These are phyloP conservation scores for Kickxella alabastrina DNA, from an alignment of 192 early-diverging fungal species.

Conservation along the genomic window DNA sequence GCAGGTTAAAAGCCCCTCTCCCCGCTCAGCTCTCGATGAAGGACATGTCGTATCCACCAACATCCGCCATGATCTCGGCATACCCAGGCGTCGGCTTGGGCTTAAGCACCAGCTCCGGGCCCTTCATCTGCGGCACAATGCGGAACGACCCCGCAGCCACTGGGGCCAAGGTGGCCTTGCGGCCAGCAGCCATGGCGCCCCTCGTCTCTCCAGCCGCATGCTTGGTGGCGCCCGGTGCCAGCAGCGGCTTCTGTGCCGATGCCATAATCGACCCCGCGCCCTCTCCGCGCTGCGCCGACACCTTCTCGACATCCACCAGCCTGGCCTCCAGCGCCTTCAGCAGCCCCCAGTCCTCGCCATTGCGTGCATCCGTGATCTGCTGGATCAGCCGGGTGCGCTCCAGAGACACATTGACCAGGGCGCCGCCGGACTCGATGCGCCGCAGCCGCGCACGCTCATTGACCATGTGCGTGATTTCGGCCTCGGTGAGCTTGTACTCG, in stretches of 20 bases:
- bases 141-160: slow-evolving; percentile 14
- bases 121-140: slow-evolving; percentile 18
- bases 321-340: slow-evolving; percentile 42
- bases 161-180: slow-evolving; percentile 5
- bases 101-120: slow-evolving; percentile 27
- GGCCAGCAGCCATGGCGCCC: slow-evolving; percentile 5
- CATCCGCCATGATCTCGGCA: slow-evolving; percentile 33
- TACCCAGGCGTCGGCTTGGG: slow-evolving; percentile 40
- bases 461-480: slow-evolving; percentile 65
- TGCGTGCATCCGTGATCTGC: slow-evolving; percentile 50
- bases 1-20: too few species aligned
- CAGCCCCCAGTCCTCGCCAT: slow-evolving; percentile 50
- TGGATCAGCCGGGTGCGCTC: slow-evolving; percentile 54
- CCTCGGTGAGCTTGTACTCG: slow-evolving; percentile 57
- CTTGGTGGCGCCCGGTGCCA: slow-evolving; percentile 28
- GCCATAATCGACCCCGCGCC: background rate
- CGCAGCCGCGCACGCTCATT: slow-evolving; percentile 53
- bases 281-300: slow-evolving; percentile 8
- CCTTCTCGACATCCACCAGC: slow-evolving; percentile 28
- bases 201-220: background rate
- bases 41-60: slow-evolving; percentile 47
- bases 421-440: slow-evolving; percentile 20
- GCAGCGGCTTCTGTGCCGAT: slow-evolving; percentile 14
- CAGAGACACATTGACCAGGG: slow-evolving; percentile 30
- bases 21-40: slow-evolving; percentile 20